A percentile compares a stretch with the other conserved stretches of the same genome.
These are phyloP conservation scores for Starmerella asiatica DNA, from an alignment of 805 yeast genomes.

Conservation along the genomic window DNA sequence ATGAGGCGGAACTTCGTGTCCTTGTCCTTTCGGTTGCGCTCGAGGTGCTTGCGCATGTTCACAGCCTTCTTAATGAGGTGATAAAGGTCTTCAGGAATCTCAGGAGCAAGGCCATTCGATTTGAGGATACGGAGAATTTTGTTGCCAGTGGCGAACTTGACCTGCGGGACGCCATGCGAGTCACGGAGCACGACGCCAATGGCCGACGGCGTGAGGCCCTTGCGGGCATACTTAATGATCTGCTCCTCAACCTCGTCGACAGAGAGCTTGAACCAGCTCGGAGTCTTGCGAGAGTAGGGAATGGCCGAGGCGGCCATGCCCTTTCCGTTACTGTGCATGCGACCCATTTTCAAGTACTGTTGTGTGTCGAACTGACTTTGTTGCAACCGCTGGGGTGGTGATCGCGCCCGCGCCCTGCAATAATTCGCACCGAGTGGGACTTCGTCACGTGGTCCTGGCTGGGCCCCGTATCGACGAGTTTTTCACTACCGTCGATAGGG, in stretches of 20 bases:
- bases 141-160: constrained; percentile 96
- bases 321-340: constrained; percentile 99
- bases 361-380: constrained; percentile 18
- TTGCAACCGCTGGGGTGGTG: constrained; percentile 5
- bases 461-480: too few species aligned
- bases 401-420: neutral
- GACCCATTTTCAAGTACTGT: constrained; percentile 72
- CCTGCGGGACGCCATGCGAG: constrained; percentile 98
- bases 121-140: constrained; percentile 98
- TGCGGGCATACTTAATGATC: constrained; percentile 98
- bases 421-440: constrained; percentile 7
- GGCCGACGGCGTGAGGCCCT: constrained; percentile 99
- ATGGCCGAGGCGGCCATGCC: constrained; percentile 98
- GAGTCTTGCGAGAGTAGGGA: constrained; percentile 98
- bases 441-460: constrained; percentile 10
- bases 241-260: constrained; percentile 94
- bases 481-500: too few species aligned
- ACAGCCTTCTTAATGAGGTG: constrained; percentile 99
- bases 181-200: constrained; percentile 99
- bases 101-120: constrained; percentile 99
- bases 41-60: constrained; percentile 98
- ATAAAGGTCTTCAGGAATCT: constrained; percentile 99
- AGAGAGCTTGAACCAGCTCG: constrained; percentile 98
- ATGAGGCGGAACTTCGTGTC: constrained; percentile 99
- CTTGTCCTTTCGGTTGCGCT: constrained; percentile 99